phyloP scores from a whole-genome alignment of 306 rosid species.

The Cucumis melo region DNA sequence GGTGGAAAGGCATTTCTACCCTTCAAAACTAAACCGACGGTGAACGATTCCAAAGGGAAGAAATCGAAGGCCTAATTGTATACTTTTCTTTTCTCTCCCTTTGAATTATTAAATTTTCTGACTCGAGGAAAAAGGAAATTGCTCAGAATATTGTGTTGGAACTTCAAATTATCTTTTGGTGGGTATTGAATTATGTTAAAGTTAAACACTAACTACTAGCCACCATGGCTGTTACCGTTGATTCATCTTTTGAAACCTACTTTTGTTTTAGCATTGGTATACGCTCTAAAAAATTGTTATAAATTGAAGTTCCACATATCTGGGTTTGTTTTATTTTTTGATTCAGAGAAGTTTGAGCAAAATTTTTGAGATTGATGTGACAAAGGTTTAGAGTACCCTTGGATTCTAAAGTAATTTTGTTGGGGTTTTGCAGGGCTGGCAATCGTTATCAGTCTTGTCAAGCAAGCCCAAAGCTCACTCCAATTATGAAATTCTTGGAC shows the following conservation, averaged over 20 bases:
- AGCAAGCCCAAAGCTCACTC: slow-evolving; percentile 13
- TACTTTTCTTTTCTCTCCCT: slow-evolving; percentile 11
- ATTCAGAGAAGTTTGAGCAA: neutral
- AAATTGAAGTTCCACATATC: neutral
- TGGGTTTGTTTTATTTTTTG: neutral
- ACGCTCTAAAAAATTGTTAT: neutral
- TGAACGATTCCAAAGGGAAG: slow-evolving; percentile 81
- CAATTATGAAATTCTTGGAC: slow-evolving; percentile 21
- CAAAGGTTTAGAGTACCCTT: neutral
- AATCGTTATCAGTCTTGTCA: slow-evolving; percentile 25
- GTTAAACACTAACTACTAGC: neutral
- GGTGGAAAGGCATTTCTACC: slow-evolving; percentile 74
- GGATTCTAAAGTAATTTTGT: slow-evolving; percentile 22
- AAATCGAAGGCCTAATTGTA: slow-evolving; percentile 79
- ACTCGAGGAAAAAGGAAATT: neutral
- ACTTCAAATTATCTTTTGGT: neutral
- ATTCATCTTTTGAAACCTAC: neutral
- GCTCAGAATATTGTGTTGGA: neutral
- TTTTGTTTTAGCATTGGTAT: neutral
- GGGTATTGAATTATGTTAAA: neutral
- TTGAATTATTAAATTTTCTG: neutral
- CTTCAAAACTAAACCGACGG: slow-evolving; percentile 45
- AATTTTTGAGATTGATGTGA: neutral
- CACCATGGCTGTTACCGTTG: neutral
- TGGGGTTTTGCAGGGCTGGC: slow-evolving; percentile 56